phyloP scores from a whole-genome alignment of 352 stramenopile species.

The Pythium biforme region DNA sequence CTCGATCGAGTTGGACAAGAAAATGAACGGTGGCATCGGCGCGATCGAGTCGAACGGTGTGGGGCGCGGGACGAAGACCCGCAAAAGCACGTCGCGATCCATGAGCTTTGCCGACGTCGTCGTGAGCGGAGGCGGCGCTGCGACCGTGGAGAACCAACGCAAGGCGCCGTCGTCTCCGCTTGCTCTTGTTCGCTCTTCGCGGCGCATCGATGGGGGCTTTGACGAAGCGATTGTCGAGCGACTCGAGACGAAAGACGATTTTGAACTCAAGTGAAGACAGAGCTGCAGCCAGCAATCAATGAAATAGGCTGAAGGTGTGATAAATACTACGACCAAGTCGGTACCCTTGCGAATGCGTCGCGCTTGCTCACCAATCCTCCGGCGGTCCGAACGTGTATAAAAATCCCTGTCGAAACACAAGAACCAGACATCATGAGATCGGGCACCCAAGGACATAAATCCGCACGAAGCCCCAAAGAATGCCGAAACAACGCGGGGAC shows the following conservation, averaged over 20 bases:
- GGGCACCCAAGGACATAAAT: too few species aligned
- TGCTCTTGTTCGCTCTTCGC: constrained; percentile 41
- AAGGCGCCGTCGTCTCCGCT: constrained; percentile 48
- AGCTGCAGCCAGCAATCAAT: constrained; percentile 13
- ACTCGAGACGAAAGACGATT: constrained; percentile 73
- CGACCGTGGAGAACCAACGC: constrained; percentile 25
- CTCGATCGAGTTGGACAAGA: constrained; percentile 29
- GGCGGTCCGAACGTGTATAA: constrained; percentile 59
- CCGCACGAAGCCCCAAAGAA: background rate
- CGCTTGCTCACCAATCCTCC: constrained; percentile 1
- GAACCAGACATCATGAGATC: too few species aligned
- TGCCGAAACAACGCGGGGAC: background rate
- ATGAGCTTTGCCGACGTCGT: constrained; percentile 88
- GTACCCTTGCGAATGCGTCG: too few species aligned
- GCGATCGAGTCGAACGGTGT: constrained; percentile 1
- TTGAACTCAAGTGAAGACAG: constrained; percentile 48
- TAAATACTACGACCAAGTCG: constrained; percentile 51
- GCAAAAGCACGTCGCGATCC: constrained; percentile 70
- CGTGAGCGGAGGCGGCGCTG: constrained; percentile 41
- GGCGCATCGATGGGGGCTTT: constrained; percentile 46
- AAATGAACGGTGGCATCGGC: background rate
- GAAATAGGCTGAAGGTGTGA: constrained; percentile 15
- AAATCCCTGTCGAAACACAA: constrained; percentile 43
- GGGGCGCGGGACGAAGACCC: constrained; percentile 21
- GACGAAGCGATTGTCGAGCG: constrained; percentile 68